Conservation (phyloP, 78 protist genomes). For the slime mould (Dictyostelium discoideum) region dicty_2.7 NC_007091.3:1905001-1905500, state of each 20-base stretch:
- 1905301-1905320: neutral
- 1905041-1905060: neutral
- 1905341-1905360: neutral
- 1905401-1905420: conserved; percentile 8
- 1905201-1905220: neutral
- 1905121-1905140: neutral
- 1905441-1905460: neutral
- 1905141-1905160: neutral
- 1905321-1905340: conserved; percentile 2
- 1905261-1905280: neutral
- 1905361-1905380: conserved; percentile 20
- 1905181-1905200: neutral
- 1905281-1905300: neutral
- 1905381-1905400: neutral
- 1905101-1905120: neutral
- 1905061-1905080: neutral
- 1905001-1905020: neutral
- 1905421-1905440: neutral
- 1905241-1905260: neutral
- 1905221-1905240: neutral
- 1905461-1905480: neutral
- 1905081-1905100: neutral
- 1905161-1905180: neutral
- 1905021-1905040: conserved; percentile 3
- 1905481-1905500: neutral